These are phyloP conservation scores for Talaromyces sp. DNA, from an alignment of 2,329 filamentous ascomycete species.

Conservation along the genomic window DNA sequence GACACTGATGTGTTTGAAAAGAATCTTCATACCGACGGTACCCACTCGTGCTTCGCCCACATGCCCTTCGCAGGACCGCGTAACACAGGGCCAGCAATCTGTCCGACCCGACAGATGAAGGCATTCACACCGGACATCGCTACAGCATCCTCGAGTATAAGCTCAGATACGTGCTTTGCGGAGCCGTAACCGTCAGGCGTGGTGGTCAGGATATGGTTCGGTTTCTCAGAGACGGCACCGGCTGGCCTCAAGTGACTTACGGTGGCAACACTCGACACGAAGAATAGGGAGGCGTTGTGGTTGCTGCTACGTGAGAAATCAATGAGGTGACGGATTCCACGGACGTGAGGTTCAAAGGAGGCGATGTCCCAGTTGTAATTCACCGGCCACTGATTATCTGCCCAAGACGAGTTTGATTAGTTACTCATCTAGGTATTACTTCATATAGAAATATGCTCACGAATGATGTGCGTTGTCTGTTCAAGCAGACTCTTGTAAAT, in stretches of 20 bases:
- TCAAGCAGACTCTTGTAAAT: not conserved
- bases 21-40: not conserved
- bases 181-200: not conserved
- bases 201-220: not conserved
- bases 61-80: not conserved
- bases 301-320: too few species aligned
- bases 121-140: not conserved
- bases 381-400: not conserved
- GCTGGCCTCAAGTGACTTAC: not conserved
- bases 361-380: not conserved
- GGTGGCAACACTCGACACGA: not conserved
- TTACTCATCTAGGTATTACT: too few species aligned
- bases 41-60: not conserved
- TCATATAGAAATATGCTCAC: too few species aligned
- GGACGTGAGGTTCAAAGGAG: not conserved
- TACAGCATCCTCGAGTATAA: not conserved
- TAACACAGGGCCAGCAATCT: not conserved
- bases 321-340: not conserved
- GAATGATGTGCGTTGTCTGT: not conserved
- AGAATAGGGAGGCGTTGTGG: not conserved
- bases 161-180: not conserved
- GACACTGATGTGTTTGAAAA: too few species aligned
- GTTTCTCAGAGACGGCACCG: not conserved
- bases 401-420: too few species aligned
- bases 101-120: not conserved